These are phyloP conservation scores for Symbiodinium natans DNA, from an alignment of 73 alveolate species.

Conservation along the genomic window DNA sequence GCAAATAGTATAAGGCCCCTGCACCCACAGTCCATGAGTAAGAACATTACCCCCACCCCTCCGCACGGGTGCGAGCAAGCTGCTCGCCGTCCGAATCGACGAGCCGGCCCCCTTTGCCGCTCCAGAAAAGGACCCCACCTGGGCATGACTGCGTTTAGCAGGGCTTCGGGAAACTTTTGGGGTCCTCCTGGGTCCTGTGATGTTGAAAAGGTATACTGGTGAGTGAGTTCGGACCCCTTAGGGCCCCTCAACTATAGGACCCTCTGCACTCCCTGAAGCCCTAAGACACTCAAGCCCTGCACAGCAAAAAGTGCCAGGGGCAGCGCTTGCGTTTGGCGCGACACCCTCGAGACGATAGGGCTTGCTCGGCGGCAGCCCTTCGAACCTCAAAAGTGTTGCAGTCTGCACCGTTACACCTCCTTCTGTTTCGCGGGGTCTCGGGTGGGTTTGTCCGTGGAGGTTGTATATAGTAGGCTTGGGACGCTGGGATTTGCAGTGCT, in stretches of 20 bases:
- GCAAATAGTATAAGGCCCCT: no score
- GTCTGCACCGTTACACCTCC: no score
- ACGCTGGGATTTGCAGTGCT: no score
- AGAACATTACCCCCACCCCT: no score
- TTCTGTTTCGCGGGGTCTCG: no score
- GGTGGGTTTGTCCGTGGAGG: no score
- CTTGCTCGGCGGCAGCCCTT: not conserved
- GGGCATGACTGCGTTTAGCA: not conserved
- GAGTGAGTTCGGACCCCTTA: not conserved
- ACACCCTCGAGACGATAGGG: not conserved
- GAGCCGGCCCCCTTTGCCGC: not conserved
- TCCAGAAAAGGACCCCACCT: not conserved
- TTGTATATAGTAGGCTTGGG: no score
- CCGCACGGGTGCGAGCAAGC: not conserved
- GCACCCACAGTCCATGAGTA: no score
- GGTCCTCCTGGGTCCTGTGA: not conserved
- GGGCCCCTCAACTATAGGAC: not conserved
- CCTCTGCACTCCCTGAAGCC: not conserved
- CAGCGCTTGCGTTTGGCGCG: not conserved
- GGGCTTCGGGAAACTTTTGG: not conserved
- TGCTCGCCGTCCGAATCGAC: not conserved
- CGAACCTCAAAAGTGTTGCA: no score
- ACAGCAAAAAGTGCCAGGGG: not conserved
- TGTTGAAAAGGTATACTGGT: not conserved
- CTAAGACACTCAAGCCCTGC: not conserved